Percentiles rank a stretch among this genome's conserved stretches.
Evolutionary conservation across 495 filamentous ascomycete genomes (phyloP).

Genomic region (Trichodelitschia bisporula): DNA sequence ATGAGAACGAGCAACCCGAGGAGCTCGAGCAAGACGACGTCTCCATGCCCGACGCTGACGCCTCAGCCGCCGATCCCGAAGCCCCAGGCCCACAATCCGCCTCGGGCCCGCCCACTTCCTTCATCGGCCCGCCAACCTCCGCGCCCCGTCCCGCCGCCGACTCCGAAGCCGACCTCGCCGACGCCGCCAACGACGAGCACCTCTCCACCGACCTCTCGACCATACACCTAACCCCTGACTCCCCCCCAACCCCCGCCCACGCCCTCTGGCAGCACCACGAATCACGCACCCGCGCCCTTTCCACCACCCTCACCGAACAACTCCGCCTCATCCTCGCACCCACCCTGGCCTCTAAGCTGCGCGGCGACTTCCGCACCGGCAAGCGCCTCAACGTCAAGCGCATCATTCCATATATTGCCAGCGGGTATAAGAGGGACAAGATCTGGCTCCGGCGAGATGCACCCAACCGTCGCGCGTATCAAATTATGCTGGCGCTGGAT

Average conservation of each 20-base stretch:
- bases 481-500: constrained; percentile 92
- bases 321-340: constrained; percentile 87
- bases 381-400: constrained; percentile 97
- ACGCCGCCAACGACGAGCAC: too few species aligned
- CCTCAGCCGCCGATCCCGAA: too few species aligned
- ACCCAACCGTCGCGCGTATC: constrained; percentile 80
- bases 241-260: too few species aligned
- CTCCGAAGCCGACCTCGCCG: constrained; percentile 48
- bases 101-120: too few species aligned
- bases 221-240: constrained; percentile 21
- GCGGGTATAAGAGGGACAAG: constrained; percentile 92
- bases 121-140: too few species aligned
- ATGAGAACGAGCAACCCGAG: constrained; percentile 10
- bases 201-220: constrained; percentile 27
- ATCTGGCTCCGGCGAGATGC: constrained; percentile 95
- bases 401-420: constrained; percentile 97
- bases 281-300: constrained; percentile 56
- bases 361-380: constrained; percentile 89
- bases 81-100: too few species aligned
- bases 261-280: constrained; percentile 72
- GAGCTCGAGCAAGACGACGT: constrained; percentile 20
- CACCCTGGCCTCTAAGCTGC: constrained; percentile 84
- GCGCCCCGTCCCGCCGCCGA: constrained; percentile 20
- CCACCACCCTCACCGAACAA: constrained; percentile 71
- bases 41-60: too few species aligned